Conservation (phyloP, 192 early-diverging fungal genomes). For the Backusella macrospora region DNA sequence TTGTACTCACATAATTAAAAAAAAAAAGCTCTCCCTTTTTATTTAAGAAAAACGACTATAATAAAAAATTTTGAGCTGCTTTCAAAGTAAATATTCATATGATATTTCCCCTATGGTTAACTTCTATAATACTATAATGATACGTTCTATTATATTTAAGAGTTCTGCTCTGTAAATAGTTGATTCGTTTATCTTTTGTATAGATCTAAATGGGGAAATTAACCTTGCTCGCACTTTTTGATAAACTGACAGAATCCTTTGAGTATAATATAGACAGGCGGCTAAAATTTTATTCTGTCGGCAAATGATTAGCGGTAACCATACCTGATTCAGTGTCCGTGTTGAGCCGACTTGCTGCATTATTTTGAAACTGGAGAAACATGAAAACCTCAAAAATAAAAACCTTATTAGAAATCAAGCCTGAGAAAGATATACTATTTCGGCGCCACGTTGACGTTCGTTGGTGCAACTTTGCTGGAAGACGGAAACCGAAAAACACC, state of each 20-base stretch:
- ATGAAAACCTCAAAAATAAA: slow-evolving; percentile 11
- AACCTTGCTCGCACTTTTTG: not conserved
- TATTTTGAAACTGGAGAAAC: slow-evolving; percentile 7
- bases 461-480: slow-evolving; percentile 6
- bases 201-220: not conserved
- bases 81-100: not conserved
- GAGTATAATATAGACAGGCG: not conserved
- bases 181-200: not conserved
- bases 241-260: too few relatives aligned
- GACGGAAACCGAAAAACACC: not conserved
- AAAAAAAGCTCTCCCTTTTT: not conserved
- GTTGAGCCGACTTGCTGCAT: slow-evolving; percentile 2
- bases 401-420: slow-evolving; percentile 14
- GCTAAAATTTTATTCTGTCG: slow-evolving; percentile 16
- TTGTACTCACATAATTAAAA: not conserved
- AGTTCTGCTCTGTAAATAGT: not conserved
- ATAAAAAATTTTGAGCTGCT: not conserved
- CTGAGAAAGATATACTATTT: not conserved
- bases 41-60: not conserved
- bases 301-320: not conserved
- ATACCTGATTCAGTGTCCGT: slow-evolving; percentile 2
- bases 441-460: slow-evolving; percentile 8
- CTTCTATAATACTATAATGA: not conserved
- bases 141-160: not conserved
- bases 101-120: not conserved